Evolutionary conservation across 441 rosid species (phyloP), one percentile per base, ranked within the genome.

Genomic region (Erysimum pusillum): DNA sequence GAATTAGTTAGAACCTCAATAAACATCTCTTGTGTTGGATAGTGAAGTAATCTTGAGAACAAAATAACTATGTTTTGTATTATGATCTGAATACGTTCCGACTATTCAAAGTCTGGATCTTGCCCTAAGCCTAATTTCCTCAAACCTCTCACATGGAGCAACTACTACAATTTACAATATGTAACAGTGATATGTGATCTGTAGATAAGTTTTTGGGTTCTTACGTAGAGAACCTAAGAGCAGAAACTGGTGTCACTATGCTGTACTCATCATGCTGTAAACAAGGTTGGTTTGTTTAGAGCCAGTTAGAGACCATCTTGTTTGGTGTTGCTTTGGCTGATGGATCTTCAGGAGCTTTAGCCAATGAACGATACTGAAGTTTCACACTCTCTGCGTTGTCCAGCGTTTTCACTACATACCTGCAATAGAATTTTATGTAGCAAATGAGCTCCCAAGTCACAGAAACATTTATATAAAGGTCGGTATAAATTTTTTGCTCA

Each of bases 371-470:
- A 83, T 95, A 95, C 86, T 95, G 99, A 87, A 95, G 82, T 77
- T 95, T 95, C 7, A 95, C 99, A 79, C 99, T 91, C 86, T 91
- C 99, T 31, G 99, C 99, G 61, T 94, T 94, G 81, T 94, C 99
- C 77, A 94, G 73, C 39, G 98, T 94, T 82, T 94, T 94, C 80
- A 92, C 98, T 61, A 94, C 97, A 73, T 94, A 94, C 98, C 98
- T 92, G 83, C 53, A 76, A 46, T 25, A 66, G 48, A 65, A 67
- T 9, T 25, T 58, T 80, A 52, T 69, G 49, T 14, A 67, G 53
- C n/a, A 68, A 69, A 54, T 54, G 44, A 56, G 45, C 20, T 36
- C 57, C 10, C 9, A 32, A 14, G 20, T 62, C 28, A 59, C 8
- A 3, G 9, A 83, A 75, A 82, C 76, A 63, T 5, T 52, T 60